phyloP scores from a whole-genome alignment of 257 asterid genomes.

The Nicotiana sylvestris region DNA sequence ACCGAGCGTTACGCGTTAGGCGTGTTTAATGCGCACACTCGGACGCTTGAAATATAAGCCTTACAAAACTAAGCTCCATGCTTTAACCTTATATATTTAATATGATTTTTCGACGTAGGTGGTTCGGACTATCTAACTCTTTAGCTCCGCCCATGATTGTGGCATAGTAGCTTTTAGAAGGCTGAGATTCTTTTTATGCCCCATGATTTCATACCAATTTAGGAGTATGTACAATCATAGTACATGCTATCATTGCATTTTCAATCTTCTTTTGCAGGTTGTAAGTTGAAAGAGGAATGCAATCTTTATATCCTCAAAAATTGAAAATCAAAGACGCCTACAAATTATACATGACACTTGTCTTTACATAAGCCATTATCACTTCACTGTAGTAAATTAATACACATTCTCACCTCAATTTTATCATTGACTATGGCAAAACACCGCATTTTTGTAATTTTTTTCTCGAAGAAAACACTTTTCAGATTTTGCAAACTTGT shows the following conservation, averaged over 20 bases:
- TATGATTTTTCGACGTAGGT: too few relatives aligned
- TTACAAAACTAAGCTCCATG: too few relatives aligned
- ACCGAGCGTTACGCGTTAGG: too few relatives aligned
- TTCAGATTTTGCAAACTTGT: not conserved
- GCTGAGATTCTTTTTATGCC: not conserved
- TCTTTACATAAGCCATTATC: not conserved
- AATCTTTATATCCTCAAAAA: not conserved
- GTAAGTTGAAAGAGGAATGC: not conserved
- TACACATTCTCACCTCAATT: not conserved
- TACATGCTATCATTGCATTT: not conserved
- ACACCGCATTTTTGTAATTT: too few relatives aligned
- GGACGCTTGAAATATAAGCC: too few relatives aligned
- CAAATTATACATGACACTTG: too few relatives aligned
- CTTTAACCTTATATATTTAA: too few relatives aligned
- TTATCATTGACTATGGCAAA: not conserved
- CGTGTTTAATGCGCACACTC: too few relatives aligned
- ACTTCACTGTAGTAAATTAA: not conserved
- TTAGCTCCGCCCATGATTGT: not conserved
- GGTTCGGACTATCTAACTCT: too few relatives aligned
- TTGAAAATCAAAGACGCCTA: not conserved
- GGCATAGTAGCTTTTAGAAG: not conserved
- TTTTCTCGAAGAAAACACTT: too few relatives aligned
- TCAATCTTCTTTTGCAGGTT: not conserved
- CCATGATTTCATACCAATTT: not conserved
- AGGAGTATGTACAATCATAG: not conserved